Conservation (phyloP, 1,284 basidiomycete species). For the Wallemia hederae region DNA sequence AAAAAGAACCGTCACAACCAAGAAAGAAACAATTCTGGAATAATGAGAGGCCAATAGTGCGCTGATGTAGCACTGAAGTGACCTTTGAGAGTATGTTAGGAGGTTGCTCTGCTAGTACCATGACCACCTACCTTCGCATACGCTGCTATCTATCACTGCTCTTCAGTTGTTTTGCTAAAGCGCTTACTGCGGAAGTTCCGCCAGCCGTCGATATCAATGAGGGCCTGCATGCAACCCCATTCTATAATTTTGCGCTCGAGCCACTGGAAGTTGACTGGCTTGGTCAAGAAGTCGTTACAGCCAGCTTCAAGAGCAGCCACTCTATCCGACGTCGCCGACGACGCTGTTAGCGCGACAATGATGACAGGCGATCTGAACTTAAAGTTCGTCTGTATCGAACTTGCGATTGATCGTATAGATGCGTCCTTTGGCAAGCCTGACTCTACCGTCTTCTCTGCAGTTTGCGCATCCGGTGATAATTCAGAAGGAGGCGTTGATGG, state of each 20-base stretch:
- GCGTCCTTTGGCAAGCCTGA: conserved; percentile 1
- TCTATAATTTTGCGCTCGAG: conserved; percentile 95
- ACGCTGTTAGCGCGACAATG: conserved; percentile 91
- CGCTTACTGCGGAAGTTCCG: neutral
- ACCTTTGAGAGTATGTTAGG: too few relatives aligned
- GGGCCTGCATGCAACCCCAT: conserved; percentile 30
- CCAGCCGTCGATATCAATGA: conserved; percentile 1
- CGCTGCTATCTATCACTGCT: too few relatives aligned
- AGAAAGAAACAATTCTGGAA: neutral
- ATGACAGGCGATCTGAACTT: conserved; percentile 77
- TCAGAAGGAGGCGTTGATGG: conserved; percentile 32
- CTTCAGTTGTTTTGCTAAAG: neutral
- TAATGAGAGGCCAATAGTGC: neutral
- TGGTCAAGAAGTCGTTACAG: conserved; percentile 96
- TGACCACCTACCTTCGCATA: too few relatives aligned
- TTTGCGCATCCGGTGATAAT: conserved; percentile 14
- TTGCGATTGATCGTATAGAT: conserved; percentile 1
- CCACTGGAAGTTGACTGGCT: conserved; percentile 85
- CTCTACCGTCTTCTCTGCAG: conserved; percentile 3
- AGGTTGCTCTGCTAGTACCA: too few relatives aligned
- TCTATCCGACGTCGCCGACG: conserved; percentile 69
- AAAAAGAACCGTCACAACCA: neutral
- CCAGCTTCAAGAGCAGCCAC: conserved; percentile 85
- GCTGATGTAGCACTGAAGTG: too few relatives aligned
- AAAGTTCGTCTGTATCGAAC: conserved; percentile 13